Percentiles rank a stretch among this genome's conserved stretches.
phyloP scores from a whole-genome alignment of 257 asterid species.

The Echites panduratus region DNA sequence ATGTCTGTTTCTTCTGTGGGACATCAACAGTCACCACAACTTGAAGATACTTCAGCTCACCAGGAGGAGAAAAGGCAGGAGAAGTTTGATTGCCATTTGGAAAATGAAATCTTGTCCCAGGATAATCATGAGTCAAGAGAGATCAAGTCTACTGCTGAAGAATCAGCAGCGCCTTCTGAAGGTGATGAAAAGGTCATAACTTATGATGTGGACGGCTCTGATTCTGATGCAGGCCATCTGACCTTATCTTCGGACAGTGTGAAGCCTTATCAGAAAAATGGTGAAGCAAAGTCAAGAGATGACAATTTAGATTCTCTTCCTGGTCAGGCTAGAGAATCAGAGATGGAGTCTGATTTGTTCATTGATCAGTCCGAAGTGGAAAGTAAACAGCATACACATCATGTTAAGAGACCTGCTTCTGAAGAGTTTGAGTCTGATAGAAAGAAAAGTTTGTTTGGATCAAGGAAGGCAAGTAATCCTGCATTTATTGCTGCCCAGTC shows the following conservation, averaged over 20 bases:
- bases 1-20: constrained; percentile 61
- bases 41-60: constrained; percentile 15
- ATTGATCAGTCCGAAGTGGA: constrained; percentile 28
- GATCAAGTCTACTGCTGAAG: constrained; percentile 9
- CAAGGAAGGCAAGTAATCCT: constrained; percentile 67
- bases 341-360: constrained; percentile 28
- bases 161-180: constrained; percentile 24
- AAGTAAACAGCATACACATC: constrained; percentile 23
- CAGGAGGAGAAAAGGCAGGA: constrained; percentile 12
- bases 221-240: constrained; percentile 19
- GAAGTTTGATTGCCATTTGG: constrained; percentile 16
- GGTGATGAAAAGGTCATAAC: constrained; percentile 28
- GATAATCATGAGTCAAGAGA: constrained; percentile 19
- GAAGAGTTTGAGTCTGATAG: constrained; percentile 48
- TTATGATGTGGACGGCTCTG: constrained; percentile 25
- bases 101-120: constrained; percentile 19
- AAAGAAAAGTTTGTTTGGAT: constrained; percentile 29
- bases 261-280: constrained; percentile 24
- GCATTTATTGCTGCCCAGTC: constrained; percentile 88
- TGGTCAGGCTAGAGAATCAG: constrained; percentile 26
- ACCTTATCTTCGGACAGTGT: constrained; percentile 4
- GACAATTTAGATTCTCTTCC: constrained; percentile 32
- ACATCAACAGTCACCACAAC: constrained; percentile 26
- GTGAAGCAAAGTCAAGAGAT: constrained; percentile 21
- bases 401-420: constrained; percentile 14